These are phyloP conservation scores for Linnemannia zychae DNA, from an alignment of 192 early-diverging fungal species.

Conservation along the genomic window DNA sequence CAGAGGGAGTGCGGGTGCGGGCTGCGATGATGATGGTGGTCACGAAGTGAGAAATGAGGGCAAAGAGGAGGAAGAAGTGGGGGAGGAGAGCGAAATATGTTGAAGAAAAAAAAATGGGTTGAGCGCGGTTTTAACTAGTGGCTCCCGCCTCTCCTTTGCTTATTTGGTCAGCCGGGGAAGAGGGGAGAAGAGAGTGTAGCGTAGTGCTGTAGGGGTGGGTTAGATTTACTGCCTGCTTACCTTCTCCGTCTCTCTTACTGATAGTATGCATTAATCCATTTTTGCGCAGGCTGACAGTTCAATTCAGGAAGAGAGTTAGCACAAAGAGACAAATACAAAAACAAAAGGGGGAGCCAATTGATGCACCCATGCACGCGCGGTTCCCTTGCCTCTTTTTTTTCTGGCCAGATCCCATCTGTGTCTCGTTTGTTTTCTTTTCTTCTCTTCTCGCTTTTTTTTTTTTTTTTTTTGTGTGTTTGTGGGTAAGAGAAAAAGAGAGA, in stretches of 20 bases:
- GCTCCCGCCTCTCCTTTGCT: neutral
- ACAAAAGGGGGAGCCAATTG: neutral
- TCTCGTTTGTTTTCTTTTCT: neutral
- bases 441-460: neutral
- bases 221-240: neutral
- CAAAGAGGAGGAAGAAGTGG: neutral
- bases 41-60: no score
- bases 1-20: neutral
- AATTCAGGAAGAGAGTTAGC: neutral
- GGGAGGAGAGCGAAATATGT: neutral
- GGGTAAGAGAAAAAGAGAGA: neutral
- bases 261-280: neutral
- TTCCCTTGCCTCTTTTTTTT: neutral
- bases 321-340: neutral
- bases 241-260: neutral
- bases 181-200: neutral
- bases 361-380: neutral
- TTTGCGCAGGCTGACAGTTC: neutral
- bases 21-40: neutral
- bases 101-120: neutral
- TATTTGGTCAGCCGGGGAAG: constrained; percentile 2
- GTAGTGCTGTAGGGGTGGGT: neutral
- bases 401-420: neutral
- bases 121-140: neutral
- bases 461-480: neutral